Evolutionary conservation across 768 basidiomycete genomes (phyloP).

Genomic region (Boletus pseudopeckii): DNA sequence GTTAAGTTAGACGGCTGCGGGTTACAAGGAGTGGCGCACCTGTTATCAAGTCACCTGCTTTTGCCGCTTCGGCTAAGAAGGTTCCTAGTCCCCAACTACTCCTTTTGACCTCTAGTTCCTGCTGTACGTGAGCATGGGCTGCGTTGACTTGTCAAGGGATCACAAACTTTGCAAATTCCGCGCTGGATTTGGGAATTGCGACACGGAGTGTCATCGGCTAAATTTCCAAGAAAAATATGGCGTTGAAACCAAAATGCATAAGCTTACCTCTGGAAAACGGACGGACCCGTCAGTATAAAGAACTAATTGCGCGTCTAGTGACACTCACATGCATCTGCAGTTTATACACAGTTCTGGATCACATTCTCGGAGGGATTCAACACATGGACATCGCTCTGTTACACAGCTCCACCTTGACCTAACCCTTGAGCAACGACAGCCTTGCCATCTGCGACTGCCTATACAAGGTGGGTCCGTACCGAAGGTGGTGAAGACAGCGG

Average conservation of each 20-base stretch:
- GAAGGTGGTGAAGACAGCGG: not conserved
- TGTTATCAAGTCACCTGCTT: constrained; percentile 45
- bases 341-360: constrained; percentile 60
- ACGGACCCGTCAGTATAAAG: not conserved
- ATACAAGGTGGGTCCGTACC: not conserved
- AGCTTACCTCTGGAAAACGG: constrained; percentile 25
- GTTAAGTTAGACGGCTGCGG: not conserved
- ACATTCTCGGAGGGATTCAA: constrained; percentile 52
- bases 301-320: not conserved
- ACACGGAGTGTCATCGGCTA: constrained; percentile 38
- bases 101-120: constrained; percentile 43
- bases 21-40: constrained; percentile 25
- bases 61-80: constrained; percentile 44
- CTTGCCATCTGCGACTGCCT: constrained; percentile 56
- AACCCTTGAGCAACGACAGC: constrained; percentile 47
- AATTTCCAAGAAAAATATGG: not conserved
- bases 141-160: not conserved
- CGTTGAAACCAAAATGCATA: not conserved
- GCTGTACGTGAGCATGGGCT: constrained; percentile 6
- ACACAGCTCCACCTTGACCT: constrained; percentile 31
- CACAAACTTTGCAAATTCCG: constrained; percentile 41
- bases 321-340: constrained; percentile 48
- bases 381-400: constrained; percentile 52
- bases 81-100: constrained; percentile 53
- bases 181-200: constrained; percentile 50